Base-by-base conservation (phyloP, 2,329 filamentous ascomycete genomes). In the Alternaria sp. region DNA sequence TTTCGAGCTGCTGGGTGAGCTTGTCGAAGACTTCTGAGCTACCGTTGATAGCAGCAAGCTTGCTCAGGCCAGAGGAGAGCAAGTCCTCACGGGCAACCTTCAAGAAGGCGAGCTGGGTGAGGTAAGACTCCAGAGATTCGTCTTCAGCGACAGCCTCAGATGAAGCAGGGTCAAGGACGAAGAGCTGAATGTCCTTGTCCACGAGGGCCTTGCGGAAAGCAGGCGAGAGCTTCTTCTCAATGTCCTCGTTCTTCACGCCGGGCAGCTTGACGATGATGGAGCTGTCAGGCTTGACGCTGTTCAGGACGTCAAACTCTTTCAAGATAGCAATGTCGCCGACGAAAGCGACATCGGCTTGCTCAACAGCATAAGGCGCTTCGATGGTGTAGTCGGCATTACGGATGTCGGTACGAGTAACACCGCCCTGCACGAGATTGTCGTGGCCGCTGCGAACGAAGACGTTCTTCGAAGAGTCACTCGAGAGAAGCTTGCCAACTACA, bases 61-160 rank as follows among this genome's bases (percentile, higher is more conserved):
- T 93, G 77, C 88, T 86, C 9, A 91, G 77, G 32, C 88, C 86
- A 61, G 89, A 84, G 21, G 84, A 81, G 30, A 91, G 86, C 30
- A 90, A 79, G 15, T 91, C 87, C 11, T 91, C 88, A 61, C 89
- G 86, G 40, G 92, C 90, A 65, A 96, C 82, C 75, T 91, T 91
- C 67, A 98, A 81, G 84, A 98, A 97, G 8, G 93, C 89, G 44
- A 96, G 83, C 81, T 97, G 91, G 3, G 92, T 83, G 13, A 97
- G 85, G 46, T 91, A 85, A 60, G 88, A 85, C 68, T 91, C 87
- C 7, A 88, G 82, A 56, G 82, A 81, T 46, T 86, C 77, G 58
- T 92, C 86, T 68, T 89, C 88, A 67, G 90, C 86, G n/a, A 91
- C 86, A 52, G 90, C 88, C 40, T 90, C 87, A 8, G 89, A 90